Percentiles rank a stretch among this genome's conserved stretches.
These are phyloP conservation scores for Danielozyma ontarioensis DNA, from an alignment of 805 yeast genomes.

Conservation along the genomic window DNA sequence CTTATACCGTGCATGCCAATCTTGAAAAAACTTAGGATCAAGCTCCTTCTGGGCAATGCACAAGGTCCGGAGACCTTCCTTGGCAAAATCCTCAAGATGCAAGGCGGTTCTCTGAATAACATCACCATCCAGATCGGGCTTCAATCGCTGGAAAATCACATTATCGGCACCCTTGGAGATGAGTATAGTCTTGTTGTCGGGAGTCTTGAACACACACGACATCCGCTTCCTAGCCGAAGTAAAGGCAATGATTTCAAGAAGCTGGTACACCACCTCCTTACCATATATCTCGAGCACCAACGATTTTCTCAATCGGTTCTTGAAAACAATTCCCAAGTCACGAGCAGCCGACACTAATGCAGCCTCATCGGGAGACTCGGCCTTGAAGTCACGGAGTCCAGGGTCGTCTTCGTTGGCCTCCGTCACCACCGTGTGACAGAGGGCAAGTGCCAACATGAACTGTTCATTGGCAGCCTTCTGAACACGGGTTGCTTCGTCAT, in stretches of 20 bases:
- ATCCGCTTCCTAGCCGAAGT: slow-evolving; percentile 72
- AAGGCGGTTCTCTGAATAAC: slow-evolving; percentile 53
- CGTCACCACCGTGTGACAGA: slow-evolving; percentile 73
- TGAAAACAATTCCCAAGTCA: slow-evolving; percentile 63
- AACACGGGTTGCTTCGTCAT: slow-evolving; percentile 2
- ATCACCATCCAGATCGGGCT: slow-evolving; percentile 35
- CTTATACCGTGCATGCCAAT: slow-evolving; percentile 53
- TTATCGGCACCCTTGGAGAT: slow-evolving; percentile 75
- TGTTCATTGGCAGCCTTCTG: slow-evolving; percentile 48
- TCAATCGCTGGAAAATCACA: slow-evolving; percentile 46
- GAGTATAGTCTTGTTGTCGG: slow-evolving; percentile 39
- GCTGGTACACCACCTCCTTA: slow-evolving; percentile 35
- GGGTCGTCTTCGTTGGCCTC: slow-evolving; percentile 41
- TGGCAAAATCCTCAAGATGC: slow-evolving; percentile 64
- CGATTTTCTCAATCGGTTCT: slow-evolving; percentile 47
- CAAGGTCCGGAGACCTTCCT: slow-evolving; percentile 73
- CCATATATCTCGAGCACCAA: slow-evolving; percentile 45
- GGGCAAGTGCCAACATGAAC: slow-evolving; percentile 61
- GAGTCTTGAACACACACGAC: slow-evolving; percentile 59
- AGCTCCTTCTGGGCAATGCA: slow-evolving; percentile 60
- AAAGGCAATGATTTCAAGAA: slow-evolving; percentile 57
- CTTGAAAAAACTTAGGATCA: slow-evolving; percentile 37
- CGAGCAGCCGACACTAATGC: slow-evolving; percentile 75
- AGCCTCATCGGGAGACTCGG: slow-evolving; percentile 81
- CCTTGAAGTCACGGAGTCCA: slow-evolving; percentile 49